Evolutionary conservation across 495 filamentous ascomycete genomes (phyloP).

Genomic region (Parmelia sp.): DNA sequence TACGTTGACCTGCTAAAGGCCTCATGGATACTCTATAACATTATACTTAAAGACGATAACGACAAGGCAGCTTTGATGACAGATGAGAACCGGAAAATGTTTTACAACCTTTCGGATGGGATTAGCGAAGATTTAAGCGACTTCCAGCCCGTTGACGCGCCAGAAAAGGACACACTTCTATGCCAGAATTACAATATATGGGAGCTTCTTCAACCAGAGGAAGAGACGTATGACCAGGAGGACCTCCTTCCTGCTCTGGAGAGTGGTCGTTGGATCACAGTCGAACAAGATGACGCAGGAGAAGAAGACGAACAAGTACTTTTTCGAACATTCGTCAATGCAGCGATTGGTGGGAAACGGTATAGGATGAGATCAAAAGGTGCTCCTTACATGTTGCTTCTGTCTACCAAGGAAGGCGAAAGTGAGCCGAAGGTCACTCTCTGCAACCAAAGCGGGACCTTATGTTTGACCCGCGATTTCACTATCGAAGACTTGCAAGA

Average conservation of each 20-base stretch:
- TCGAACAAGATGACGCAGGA: slow-evolving; percentile 38
- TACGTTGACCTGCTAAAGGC: slow-evolving; percentile 42
- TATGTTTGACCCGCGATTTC: slow-evolving; percentile 37
- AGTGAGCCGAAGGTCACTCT: slow-evolving; percentile 40
- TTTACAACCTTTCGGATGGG: slow-evolving; percentile 37
- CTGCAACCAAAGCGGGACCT: slow-evolving; percentile 40
- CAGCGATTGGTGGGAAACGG: slow-evolving; percentile 37
- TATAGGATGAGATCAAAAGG: slow-evolving; percentile 36
- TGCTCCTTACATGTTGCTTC: slow-evolving; percentile 40
- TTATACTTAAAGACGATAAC: slow-evolving; percentile 32
- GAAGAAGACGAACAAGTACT: slow-evolving; percentile 38
- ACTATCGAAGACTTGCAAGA: slow-evolving; percentile 22
- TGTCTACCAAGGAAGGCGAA: slow-evolving; percentile 36
- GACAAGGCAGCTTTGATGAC: slow-evolving; percentile 26
- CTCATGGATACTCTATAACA: slow-evolving; percentile 39
- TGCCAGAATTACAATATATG: slow-evolving; percentile 36
- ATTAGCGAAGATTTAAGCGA: slow-evolving; percentile 35
- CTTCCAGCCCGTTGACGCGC: slow-evolving; percentile 32
- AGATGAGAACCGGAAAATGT: slow-evolving; percentile 38
- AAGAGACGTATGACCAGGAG: slow-evolving; percentile 25
- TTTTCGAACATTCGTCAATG: slow-evolving; percentile 39
- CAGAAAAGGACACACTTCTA: slow-evolving; percentile 26
- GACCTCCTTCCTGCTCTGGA: slow-evolving; percentile 27
- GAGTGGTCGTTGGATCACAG: slow-evolving; percentile 35
- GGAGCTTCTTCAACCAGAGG: slow-evolving; percentile 36